Evolutionary conservation across 1,139 yeast species (phyloP).

Genomic region (Suhomyces guaymorum): DNA sequence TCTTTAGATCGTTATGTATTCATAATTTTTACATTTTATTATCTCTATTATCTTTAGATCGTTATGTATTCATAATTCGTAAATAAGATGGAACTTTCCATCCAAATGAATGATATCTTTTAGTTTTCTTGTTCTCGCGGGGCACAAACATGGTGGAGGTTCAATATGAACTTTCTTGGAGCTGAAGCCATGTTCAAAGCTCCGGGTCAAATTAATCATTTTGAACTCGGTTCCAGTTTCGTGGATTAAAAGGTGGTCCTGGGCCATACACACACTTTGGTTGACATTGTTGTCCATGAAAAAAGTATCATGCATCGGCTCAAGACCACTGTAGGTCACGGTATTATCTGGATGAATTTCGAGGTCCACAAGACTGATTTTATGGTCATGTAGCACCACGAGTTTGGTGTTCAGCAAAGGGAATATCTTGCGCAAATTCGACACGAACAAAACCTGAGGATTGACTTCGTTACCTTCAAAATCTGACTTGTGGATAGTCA

Average conservation of each 20-base stretch:
- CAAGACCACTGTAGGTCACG: slow-evolving; percentile 1
- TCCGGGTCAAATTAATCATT: slow-evolving; percentile 8
- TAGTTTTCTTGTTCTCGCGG: slow-evolving; percentile 5
- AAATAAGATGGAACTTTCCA: slow-evolving; percentile 2
- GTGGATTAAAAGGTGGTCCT: slow-evolving; percentile 11
- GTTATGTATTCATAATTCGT: slow-evolving; percentile 3
- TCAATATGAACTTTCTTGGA: slow-evolving; percentile 3
- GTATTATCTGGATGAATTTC: slow-evolving; percentile 1
- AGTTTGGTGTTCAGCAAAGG: slow-evolving; percentile 4
- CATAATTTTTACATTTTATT: too few relatives aligned
- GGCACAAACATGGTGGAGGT: slow-evolving; percentile 4
- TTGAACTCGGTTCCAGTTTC: slow-evolving; percentile 10
- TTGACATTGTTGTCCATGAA: slow-evolving; percentile 22
- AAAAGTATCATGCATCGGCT: slow-evolving; percentile 26
- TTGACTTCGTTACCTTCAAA: background rate
- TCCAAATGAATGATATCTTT: slow-evolving; percentile 2
- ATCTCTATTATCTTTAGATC: too few relatives aligned
- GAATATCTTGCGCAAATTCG: slow-evolving; percentile 4
- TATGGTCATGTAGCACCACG: slow-evolving; percentile 6
- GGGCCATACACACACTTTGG: slow-evolving; percentile 5
- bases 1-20: too few relatives aligned
- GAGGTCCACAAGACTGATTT: slow-evolving; percentile 3
- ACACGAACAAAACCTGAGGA: background rate
- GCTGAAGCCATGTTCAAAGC: slow-evolving; percentile 1
- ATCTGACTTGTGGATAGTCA: slow-evolving; percentile 1